phyloP scores from a whole-genome alignment of 768 basidiomycete genomes.

The Psilocybe azurescens region DNA sequence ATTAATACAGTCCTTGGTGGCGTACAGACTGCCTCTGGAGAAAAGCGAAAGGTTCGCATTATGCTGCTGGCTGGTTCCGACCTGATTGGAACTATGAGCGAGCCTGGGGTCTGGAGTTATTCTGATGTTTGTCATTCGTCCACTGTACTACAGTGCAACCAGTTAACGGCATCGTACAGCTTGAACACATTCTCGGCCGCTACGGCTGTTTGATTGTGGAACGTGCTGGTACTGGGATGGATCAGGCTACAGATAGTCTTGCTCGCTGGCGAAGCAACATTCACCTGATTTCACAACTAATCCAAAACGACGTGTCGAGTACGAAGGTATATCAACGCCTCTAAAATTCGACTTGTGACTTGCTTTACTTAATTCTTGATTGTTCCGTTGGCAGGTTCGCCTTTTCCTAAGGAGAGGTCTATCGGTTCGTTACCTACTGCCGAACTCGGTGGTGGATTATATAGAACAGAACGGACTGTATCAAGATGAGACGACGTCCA shows the following conservation, averaged over 20 bases:
- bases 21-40: constrained; percentile 72
- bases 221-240: constrained; percentile 91
- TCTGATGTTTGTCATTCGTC: constrained; percentile 73
- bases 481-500: constrained; percentile 55
- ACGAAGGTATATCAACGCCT: constrained; percentile 67
- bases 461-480: constrained; percentile 87
- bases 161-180: constrained; percentile 45
- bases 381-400: constrained; percentile 48
- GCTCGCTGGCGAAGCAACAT: constrained; percentile 85
- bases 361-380: background rate
- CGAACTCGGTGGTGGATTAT: constrained; percentile 90
- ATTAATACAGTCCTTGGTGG: constrained; percentile 89
- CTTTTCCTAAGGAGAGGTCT: constrained; percentile 81
- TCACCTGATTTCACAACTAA: constrained; percentile 90
- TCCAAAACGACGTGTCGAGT: constrained; percentile 96
- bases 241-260: constrained; percentile 76
- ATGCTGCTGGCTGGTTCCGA: constrained; percentile 99
- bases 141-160: constrained; percentile 1
- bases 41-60: constrained; percentile 77
- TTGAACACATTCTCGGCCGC: constrained; percentile 94
- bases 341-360: background rate
- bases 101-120: constrained; percentile 97
- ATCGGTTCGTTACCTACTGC: constrained; percentile 89
- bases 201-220: constrained; percentile 97
- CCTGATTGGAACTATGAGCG: constrained; percentile 96